phyloP scores from a whole-genome alignment of 2,329 filamentous ascomycete genomes.

The Daldinia eschscholtzii region DNA sequence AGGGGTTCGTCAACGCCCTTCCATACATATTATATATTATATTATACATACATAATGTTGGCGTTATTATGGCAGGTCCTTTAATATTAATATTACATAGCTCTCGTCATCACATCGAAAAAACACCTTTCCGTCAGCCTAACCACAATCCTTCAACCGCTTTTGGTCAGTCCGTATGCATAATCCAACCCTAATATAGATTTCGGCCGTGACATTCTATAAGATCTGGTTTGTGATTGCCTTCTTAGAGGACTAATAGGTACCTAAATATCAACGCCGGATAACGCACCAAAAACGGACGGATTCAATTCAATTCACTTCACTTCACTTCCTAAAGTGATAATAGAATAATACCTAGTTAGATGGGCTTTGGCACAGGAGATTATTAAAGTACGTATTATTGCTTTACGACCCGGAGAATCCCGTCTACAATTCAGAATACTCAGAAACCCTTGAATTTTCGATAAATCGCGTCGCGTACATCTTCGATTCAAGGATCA shows the following conservation, averaged over 20 bases:
- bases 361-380: not conserved
- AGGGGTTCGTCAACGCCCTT: constrained; percentile 6
- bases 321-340: not conserved
- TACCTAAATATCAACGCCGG: not conserved
- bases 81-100: constrained; percentile 42
- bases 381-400: not conserved
- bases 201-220: constrained; percentile 4
- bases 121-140: constrained; percentile 28
- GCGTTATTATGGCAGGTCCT: constrained; percentile 28
- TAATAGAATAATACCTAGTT: not conserved
- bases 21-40: constrained; percentile 1
- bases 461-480: not conserved
- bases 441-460: not conserved
- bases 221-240: constrained; percentile 20
- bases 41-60: constrained; percentile 4
- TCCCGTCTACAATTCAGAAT: not conserved
- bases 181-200: constrained; percentile 28
- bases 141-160: constrained; percentile 30
- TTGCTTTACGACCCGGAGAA: not conserved
- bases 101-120: constrained; percentile 29
- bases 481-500: constrained; percentile 1
- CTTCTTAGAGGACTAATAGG: not conserved
- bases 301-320: no score
- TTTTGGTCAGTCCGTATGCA: constrained; percentile 18
- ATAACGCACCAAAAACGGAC: not conserved